Percentiles rank a stretch among this genome's conserved stretches.
Evolutionary conservation across 306 rosid genomes (phyloP).

Genomic region (Echinosophora koreensis): DNA sequence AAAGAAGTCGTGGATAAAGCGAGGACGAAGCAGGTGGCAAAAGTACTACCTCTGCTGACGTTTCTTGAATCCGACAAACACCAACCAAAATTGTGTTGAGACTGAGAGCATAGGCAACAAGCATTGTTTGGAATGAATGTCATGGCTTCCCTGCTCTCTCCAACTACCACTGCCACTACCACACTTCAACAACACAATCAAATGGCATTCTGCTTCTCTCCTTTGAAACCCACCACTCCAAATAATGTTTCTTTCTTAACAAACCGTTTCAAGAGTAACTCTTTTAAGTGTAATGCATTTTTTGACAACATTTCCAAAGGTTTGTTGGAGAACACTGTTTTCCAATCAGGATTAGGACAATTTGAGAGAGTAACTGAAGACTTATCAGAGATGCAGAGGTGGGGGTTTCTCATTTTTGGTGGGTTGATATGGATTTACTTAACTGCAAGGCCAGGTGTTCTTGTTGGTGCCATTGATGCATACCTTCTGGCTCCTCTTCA

Average conservation of each 20-base stretch:
- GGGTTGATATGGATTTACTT: conserved; percentile 83
- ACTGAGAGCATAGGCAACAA: background rate
- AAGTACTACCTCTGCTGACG: conserved; percentile 49
- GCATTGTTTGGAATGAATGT: background rate
- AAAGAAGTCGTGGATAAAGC: conserved; percentile 14
- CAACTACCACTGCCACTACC: conserved; percentile 54
- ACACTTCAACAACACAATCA: conserved; percentile 57
- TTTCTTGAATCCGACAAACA: background rate
- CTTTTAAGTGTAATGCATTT: conserved; percentile 62
- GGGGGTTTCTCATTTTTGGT: conserved; percentile 66
- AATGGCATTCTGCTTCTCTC: conserved; percentile 36
- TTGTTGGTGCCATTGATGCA: conserved; percentile 89
- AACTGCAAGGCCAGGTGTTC: conserved; percentile 93
- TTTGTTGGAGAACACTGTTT: conserved; percentile 50
- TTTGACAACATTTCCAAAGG: conserved; percentile 50
- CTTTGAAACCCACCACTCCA: conserved; percentile 48
- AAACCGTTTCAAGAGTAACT: conserved; percentile 50
- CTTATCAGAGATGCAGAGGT: conserved; percentile 68
- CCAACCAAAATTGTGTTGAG: background rate
- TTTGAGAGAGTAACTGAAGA: conserved; percentile 60
- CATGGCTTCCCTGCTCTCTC: conserved; percentile 78
- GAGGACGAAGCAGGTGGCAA: conserved; percentile 13
- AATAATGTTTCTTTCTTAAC: conserved; percentile 52
- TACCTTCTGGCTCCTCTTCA: conserved; percentile 94
- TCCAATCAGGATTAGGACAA: conserved; percentile 65